Percentiles rank a stretch among this genome's conserved stretches.
Conservation (phyloP, 164 flowering plant genomes). For the Magnolia kwangsiensis region DNA sequence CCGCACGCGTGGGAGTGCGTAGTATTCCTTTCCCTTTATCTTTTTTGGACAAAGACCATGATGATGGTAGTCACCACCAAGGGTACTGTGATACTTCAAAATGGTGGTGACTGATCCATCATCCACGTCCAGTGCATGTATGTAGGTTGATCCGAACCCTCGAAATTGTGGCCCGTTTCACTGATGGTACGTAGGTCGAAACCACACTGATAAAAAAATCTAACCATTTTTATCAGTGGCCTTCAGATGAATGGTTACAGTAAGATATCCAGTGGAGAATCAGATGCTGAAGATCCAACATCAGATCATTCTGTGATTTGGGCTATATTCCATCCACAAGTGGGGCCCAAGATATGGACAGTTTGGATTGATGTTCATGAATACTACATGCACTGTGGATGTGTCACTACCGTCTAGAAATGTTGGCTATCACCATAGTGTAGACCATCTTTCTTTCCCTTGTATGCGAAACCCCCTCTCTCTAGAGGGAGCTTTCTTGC, state of each 20-base stretch:
- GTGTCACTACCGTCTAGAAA: not conserved
- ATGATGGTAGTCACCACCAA: not conserved
- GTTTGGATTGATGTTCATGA: not conserved
- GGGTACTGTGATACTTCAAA: not conserved
- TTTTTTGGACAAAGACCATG: not conserved
- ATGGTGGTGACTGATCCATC: not conserved
- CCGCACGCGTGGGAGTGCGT: constrained; percentile 55
- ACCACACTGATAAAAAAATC: too few species aligned
- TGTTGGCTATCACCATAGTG: not conserved
- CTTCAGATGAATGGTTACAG: not conserved
- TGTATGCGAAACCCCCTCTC: too few species aligned
- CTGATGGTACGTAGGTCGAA: too few species aligned
- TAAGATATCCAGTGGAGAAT: not conserved
- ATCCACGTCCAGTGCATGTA: not conserved
- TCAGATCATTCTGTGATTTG: not conserved
- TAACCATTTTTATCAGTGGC: not conserved
- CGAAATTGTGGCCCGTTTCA: not conserved
- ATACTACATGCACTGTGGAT: not conserved
- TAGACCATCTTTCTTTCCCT: too few species aligned
- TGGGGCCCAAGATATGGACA: not conserved
- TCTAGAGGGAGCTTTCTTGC: constrained; percentile 9
- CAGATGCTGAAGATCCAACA: not conserved
- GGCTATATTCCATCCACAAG: not conserved
- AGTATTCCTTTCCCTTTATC: constrained; percentile 17
- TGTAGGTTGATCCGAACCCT: not conserved